Percentiles rank a stretch among this genome's conserved stretches.
Evolutionary conservation across 192 early-diverging fungal species (phyloP).

Genomic region (Backusella sp.): DNA sequence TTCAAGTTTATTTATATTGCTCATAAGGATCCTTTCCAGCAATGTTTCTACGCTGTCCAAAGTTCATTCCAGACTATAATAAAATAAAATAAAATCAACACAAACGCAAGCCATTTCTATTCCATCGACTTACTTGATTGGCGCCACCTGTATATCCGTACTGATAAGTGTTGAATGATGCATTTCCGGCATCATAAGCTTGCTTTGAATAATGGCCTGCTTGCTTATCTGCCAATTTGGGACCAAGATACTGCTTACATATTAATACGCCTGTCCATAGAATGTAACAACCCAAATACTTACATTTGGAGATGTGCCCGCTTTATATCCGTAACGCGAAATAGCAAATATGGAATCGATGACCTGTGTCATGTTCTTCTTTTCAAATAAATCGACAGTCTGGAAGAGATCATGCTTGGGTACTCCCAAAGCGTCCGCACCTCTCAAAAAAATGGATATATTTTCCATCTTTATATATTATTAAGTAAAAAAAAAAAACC

Average conservation of each 20-base stretch:
- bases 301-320: slow-evolving; percentile 50
- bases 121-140: slow-evolving; percentile 46
- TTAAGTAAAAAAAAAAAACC: neutral
- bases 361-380: slow-evolving; percentile 62
- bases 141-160: slow-evolving; percentile 47
- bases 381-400: slow-evolving; percentile 80
- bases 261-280: neutral
- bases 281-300: neutral
- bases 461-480: slow-evolving; percentile 70
- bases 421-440: slow-evolving; percentile 61
- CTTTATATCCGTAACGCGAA: slow-evolving; percentile 62
- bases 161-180: slow-evolving; percentile 51
- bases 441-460: slow-evolving; percentile 69
- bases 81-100: neutral
- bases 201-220: slow-evolving; percentile 64
- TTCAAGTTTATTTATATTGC: slow-evolving; percentile 13
- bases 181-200: slow-evolving; percentile 54
- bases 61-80: slow-evolving; percentile 38
- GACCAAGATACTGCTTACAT: slow-evolving; percentile 54
- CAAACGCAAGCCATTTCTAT: neutral
- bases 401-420: slow-evolving; percentile 75
- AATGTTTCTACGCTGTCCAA: slow-evolving; percentile 47
- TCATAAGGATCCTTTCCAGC: slow-evolving; percentile 14
- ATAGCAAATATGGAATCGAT: slow-evolving; percentile 75
- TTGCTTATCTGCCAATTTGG: slow-evolving; percentile 69